Base-by-base conservation (phyloP, 192 early-diverging fungal species). In the Mortierella claussenii region DNA sequence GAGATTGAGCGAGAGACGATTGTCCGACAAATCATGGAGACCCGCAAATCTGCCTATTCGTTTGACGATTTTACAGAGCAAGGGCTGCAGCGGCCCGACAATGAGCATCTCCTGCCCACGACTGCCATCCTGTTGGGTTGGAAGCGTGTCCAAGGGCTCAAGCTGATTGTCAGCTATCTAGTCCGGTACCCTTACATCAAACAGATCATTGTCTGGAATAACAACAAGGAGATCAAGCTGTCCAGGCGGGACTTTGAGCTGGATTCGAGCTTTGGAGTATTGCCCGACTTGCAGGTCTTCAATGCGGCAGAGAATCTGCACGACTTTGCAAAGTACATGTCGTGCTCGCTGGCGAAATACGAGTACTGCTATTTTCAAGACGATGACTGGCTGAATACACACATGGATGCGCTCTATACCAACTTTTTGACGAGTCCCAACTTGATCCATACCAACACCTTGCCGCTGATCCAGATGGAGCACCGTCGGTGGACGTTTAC, bases 291-390 rank as follows among this genome's bases (percentile, higher is more conserved):
- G n/a, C 57, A 70, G 36, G 79, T 85, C 3, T 79, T 69, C 36
- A 83, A 87, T 44, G 73, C 78, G 0, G 79, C 63, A 20, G 83
- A 87, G 59, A 81, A 85, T 49, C 30, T 88, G 69, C 76, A 82
- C 20, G 83, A 81, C 47, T 70, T 86, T 40, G 80, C 86, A 49
- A 81, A 86, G 54, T 86, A 85, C 53, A 86, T 81, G 32, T 75
- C 80, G 13, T 88, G 86, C 45, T 66, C 81, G 13, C 57, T 86
- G 44, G 86, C 86, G 17, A 73, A 79, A 27, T 79, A 85, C 49
- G 58, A 79, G 27, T 65, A 84, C 55, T 88, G 86, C 60, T 88
- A 86, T 66, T 86, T 86, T 43, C 86, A 88, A 55, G 86, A 88
- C 42, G 84, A 86, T 45, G 81, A 84, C 53, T 83, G 83, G 71